Evolutionary conservation across 2,329 filamentous ascomycete genomes (phyloP).

Genomic region (Talaromyces sp.): DNA sequence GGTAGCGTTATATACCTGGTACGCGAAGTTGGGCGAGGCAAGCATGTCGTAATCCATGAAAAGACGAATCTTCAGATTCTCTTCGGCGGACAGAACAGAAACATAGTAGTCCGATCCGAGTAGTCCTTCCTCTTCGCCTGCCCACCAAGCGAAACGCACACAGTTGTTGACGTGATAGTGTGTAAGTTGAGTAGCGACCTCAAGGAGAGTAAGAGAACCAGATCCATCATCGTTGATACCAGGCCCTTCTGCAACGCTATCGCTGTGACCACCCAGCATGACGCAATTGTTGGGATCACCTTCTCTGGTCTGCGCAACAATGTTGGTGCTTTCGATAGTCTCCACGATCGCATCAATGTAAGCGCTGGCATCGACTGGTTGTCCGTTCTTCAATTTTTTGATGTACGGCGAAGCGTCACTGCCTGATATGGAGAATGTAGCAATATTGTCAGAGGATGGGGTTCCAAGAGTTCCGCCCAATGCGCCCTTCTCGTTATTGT

Average conservation of each 20-base stretch:
- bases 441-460: neutral
- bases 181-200: slow-evolving; percentile 59
- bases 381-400: slow-evolving; percentile 49
- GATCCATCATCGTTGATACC: slow-evolving; percentile 79
- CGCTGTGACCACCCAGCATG: slow-evolving; percentile 58
- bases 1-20: slow-evolving; percentile 55
- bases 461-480: slow-evolving; percentile 50
- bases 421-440: neutral
- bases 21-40: slow-evolving; percentile 58
- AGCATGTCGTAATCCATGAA: slow-evolving; percentile 74
- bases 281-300: slow-evolving; percentile 60
- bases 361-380: slow-evolving; percentile 35
- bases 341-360: slow-evolving; percentile 45
- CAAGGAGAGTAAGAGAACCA: slow-evolving; percentile 60
- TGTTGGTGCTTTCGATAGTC: slow-evolving; percentile 53
- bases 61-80: slow-evolving; percentile 59
- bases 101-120: slow-evolving; percentile 60
- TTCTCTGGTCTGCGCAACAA: slow-evolving; percentile 58
- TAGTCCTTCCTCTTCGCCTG: slow-evolving; percentile 61
- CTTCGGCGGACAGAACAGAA: slow-evolving; percentile 44
- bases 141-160: slow-evolving; percentile 65
- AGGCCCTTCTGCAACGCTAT: slow-evolving; percentile 59
- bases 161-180: slow-evolving; percentile 70
- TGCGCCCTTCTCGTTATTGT: slow-evolving; percentile 64
- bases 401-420: slow-evolving; percentile 40